These are phyloP conservation scores for Leccinum variicolor DNA, from an alignment of 768 basidiomycete genomes.

Conservation along the genomic window DNA sequence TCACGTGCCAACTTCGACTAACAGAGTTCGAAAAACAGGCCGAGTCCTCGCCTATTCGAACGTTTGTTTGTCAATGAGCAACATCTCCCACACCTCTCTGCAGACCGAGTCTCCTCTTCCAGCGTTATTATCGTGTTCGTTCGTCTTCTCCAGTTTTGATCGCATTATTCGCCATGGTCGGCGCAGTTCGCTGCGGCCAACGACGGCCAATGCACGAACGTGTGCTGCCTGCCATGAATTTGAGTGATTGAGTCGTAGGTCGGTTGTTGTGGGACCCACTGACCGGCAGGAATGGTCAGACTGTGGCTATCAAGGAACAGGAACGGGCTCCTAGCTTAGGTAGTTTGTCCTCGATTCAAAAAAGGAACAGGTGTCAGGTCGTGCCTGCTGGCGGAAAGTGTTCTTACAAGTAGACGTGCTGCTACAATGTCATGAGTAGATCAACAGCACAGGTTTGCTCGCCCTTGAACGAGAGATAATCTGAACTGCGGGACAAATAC, in stretches of 20 bases:
- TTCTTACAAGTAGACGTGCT: constrained; percentile 1
- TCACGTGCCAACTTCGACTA: background rate
- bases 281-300: background rate
- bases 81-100: background rate
- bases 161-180: background rate
- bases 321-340: too few relatives aligned
- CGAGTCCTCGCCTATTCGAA: too few relatives aligned
- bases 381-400: background rate
- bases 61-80: background rate
- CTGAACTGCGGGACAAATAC: background rate
- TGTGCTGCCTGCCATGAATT: background rate
- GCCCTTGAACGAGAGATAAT: background rate
- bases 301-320: background rate
- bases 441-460: background rate
- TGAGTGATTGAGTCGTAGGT: background rate
- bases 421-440: background rate
- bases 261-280: background rate
- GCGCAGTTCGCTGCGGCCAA: background rate
- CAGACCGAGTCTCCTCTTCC: background rate
- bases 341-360: too few relatives aligned
- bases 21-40: too few relatives aligned
- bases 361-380: background rate
- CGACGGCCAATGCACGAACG: background rate
- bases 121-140: constrained; percentile 2
- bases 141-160: background rate